These are phyloP conservation scores for Dendrothele bispora DNA, from an alignment of 768 basidiomycete genomes.

Conservation along the genomic window DNA sequence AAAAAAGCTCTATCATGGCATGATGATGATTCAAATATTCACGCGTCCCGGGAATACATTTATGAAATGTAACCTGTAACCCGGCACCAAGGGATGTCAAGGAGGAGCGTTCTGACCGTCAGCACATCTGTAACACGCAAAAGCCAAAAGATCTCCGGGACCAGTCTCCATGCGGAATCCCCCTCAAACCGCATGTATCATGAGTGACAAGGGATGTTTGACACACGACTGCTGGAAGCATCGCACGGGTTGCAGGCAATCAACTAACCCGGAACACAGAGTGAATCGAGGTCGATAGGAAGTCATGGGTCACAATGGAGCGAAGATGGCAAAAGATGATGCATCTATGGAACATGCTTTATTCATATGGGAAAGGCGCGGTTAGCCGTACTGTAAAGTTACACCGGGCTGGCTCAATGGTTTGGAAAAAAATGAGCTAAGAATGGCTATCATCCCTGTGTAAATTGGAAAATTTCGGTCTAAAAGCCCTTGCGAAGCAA, in stretches of 20 bases:
- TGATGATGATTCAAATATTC: too few species aligned
- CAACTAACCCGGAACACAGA: not conserved
- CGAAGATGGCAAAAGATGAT: too few species aligned
- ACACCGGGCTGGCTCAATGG: not conserved
- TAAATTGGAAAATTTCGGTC: constrained; percentile 2
- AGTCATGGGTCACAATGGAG: constrained; percentile 1
- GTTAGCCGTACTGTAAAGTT: not conserved
- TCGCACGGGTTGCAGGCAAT: constrained; percentile 4
- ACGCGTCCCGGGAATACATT: too few species aligned
- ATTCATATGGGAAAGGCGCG: constrained; percentile 1
- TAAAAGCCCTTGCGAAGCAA: constrained; percentile 66
- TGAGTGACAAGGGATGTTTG: not conserved
- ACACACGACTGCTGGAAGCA: not conserved
- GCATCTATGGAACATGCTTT: not conserved
- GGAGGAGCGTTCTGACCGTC: too few species aligned
- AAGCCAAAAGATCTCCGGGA: too few species aligned
- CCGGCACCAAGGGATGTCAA: too few species aligned
- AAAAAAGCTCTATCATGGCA: too few species aligned
- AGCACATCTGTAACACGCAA: too few species aligned
- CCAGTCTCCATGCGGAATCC: too few species aligned
- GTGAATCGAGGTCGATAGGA: not conserved
- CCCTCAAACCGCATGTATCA: not conserved
- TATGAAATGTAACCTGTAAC: too few species aligned
- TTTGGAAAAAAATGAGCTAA: not conserved
- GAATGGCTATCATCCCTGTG: too few species aligned